phyloP scores from a whole-genome alignment of 257 asterid genomes.

The Solanum megistacrolobum region DNA sequence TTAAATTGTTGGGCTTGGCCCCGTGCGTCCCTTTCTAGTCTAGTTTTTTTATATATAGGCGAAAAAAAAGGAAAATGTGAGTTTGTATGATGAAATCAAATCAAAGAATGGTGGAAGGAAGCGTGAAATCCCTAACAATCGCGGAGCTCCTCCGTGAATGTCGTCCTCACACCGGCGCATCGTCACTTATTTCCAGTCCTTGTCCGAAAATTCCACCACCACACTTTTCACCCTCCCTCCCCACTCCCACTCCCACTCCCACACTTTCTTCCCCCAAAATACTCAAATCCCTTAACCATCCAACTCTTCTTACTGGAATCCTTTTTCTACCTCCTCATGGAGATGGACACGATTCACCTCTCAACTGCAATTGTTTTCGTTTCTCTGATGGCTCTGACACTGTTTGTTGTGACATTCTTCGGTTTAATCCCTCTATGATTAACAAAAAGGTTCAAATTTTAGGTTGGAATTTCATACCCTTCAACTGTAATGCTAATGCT shows the following conservation, averaged over 20 bases:
- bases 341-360: neutral
- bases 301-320: conserved; percentile 45
- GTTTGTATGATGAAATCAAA: neutral
- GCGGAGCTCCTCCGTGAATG: conserved; percentile 42
- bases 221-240: neutral
- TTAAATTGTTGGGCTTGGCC: too few relatives aligned
- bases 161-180: conserved; percentile 44
- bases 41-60: too few relatives aligned
- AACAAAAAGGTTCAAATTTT: conserved; percentile 30
- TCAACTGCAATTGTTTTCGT: conserved; percentile 46
- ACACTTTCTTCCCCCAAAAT: conserved; percentile 20
- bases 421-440: conserved; percentile 37
- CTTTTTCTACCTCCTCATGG: conserved; percentile 32
- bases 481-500: conserved; percentile 3
- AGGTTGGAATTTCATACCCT: conserved; percentile 80
- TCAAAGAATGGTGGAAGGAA: conserved; percentile 30
- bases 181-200: conserved; percentile 25
- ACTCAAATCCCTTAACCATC: conserved; percentile 44
- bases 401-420: conserved; percentile 65
- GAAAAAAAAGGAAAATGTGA: neutral
- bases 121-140: conserved; percentile 17
- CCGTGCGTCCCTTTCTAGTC: too few relatives aligned
- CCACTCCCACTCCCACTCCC: neutral
- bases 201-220: neutral
- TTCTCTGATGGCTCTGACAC: conserved; percentile 47